Conservation (phyloP, 352 stramenopile species). For the Plasmopara halstedii region DNA sequence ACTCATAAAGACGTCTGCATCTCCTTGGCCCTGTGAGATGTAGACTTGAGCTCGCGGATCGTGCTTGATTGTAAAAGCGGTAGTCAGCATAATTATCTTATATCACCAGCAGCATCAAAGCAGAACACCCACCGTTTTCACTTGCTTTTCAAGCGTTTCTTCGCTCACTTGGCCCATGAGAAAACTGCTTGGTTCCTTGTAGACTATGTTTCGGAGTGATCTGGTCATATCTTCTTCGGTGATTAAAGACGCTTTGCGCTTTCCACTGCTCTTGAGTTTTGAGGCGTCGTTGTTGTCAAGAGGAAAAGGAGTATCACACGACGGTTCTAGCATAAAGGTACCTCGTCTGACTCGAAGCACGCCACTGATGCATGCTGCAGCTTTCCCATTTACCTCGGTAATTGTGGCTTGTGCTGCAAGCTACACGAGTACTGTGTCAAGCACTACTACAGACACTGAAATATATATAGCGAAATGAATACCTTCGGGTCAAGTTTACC, state of each 20-base stretch:
- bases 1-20: conserved; percentile 75
- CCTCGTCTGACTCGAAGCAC: conserved; percentile 52
- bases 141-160: conserved; percentile 66
- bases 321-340: conserved; percentile 47
- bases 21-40: conserved; percentile 69
- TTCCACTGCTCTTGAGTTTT: conserved; percentile 20
- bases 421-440: conserved; percentile 7
- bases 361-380: conserved; percentile 45
- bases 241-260: conserved; percentile 19
- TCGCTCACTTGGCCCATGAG: conserved; percentile 70
- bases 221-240: conserved; percentile 9
- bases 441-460: not conserved
- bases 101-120: not conserved
- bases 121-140: conserved; percentile 48
- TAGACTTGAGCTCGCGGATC: conserved; percentile 63
- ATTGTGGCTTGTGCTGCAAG: conserved; percentile 50
- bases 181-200: conserved; percentile 48
- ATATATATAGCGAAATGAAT: not conserved
- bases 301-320: not conserved
- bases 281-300: conserved; percentile 6
- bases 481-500: conserved; percentile 66
- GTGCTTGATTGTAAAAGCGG: conserved; percentile 29
- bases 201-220: conserved; percentile 37
- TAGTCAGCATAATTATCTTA: conserved; percentile 1
- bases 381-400: conserved; percentile 66